phyloP scores from a whole-genome alignment of 148 eudicot species.

The Chenopodium album region DNA sequence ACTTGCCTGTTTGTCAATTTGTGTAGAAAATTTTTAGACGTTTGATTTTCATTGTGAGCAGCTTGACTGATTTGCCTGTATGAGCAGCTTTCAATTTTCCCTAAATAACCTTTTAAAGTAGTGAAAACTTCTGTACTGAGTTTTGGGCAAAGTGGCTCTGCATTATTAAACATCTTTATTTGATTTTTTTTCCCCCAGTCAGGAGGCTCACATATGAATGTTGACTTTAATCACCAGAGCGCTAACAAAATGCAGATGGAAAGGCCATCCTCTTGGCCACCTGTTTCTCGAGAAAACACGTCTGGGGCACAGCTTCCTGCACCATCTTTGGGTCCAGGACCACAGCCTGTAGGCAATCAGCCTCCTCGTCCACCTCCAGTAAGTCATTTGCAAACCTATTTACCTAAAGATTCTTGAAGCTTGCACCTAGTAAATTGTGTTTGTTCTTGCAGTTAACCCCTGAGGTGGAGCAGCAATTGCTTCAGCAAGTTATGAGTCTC shows the following conservation, averaged over 20 bases:
- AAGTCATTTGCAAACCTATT: constrained; percentile 21
- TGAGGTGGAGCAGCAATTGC: constrained; percentile 70
- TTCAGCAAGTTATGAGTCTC: constrained; percentile 91
- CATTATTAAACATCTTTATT: background rate
- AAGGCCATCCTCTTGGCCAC: constrained; percentile 64
- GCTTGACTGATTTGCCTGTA: too few species aligned
- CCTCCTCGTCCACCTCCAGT: constrained; percentile 61
- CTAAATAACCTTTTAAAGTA: too few species aligned
- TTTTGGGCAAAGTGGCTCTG: background rate
- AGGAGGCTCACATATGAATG: constrained; percentile 54
- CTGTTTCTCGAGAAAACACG: constrained; percentile 46
- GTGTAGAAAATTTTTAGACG: too few species aligned
- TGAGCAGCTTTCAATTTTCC: background rate
- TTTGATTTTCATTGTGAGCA: too few species aligned
- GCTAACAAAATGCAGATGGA: constrained; percentile 59
- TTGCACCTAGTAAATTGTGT: background rate
- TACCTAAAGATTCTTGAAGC: background rate
- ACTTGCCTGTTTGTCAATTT: too few species aligned
- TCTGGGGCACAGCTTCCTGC: constrained; percentile 47
- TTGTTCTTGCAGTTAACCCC: constrained; percentile 55
- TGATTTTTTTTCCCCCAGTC: constrained; percentile 34
- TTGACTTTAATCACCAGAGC: constrained; percentile 54
- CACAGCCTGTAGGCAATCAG: constrained; percentile 58
- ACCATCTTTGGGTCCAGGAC: constrained; percentile 45
- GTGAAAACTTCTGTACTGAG: background rate